Base-by-base conservation (phyloP, 2,329 filamentous ascomycete genomes). In the Hypoxylon sp. region DNA sequence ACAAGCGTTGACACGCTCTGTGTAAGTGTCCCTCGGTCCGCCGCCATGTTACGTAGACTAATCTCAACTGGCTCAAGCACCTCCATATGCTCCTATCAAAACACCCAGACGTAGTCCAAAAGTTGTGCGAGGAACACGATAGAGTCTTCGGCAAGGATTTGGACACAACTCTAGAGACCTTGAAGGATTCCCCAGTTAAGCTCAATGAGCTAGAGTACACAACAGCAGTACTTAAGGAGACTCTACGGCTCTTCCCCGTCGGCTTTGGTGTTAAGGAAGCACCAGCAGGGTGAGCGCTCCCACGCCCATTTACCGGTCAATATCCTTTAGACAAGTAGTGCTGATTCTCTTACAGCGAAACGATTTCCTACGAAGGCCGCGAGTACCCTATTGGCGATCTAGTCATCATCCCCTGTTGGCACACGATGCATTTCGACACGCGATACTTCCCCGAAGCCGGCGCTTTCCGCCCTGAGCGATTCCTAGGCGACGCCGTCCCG, bases 171-270 rank as follows among this genome's bases (percentile, higher is more conserved):
- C 75, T 78, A 0, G 79, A 80, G 31, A 71, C 72, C 0, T 71
- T 83, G 13, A 75, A 83, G 2, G 75, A 79, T 11, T 75, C 83
- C 3, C 82, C 85, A 0, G 75, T 80, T 31, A 78, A 83, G 4
- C 77, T 89, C 54, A 85, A 85, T 69, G 77, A 82, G 6, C 78
- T 89, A 3, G 78, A 80, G 0, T 89, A 87, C 71, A 86, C 85
- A 0, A 79, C 78, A 2, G 86, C 84, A n/a, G 81, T 87, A 4
- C 81, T 88, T 62, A 86, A 87, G 64, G 88, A 90, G 74, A 78
- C 82, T 0, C 78, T 89, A 0, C 68, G 73, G n/a, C 54, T 69
- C 13, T 66, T 66, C 52, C 63, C 63, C 3, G 29, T 66, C 29
- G 57, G 57, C 24, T 66, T 62, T 24, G 53, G 63, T 10, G 27